Conservation (phyloP, 129 eudicot genomes). For the Scalesia atractyloides region DNA sequence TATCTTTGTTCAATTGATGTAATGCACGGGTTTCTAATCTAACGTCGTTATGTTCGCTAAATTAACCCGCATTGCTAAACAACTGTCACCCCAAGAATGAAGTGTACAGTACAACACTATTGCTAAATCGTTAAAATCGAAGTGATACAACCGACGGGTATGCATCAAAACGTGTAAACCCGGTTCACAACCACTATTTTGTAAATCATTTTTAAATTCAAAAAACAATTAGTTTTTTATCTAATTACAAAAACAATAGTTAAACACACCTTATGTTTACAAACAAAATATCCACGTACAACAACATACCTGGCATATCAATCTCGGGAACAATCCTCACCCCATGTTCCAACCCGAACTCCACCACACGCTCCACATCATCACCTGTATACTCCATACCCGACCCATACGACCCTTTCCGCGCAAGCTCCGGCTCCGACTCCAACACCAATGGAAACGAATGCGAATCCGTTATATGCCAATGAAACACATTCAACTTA, state of each 20-base stretch:
- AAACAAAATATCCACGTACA: background rate
- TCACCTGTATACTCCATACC: constrained; percentile 58
- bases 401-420: constrained; percentile 67
- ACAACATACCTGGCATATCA: constrained; percentile 75
- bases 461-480: constrained; percentile 96
- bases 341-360: constrained; percentile 78
- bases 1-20: no score
- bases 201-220: no score
- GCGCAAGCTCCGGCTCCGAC: constrained; percentile 74
- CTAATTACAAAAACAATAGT: no score
- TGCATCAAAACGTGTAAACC: background rate
- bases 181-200: background rate
- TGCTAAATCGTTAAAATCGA: no score
- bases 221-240: no score
- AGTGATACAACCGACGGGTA: background rate
- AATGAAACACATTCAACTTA: constrained; percentile 87
- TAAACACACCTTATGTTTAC: background rate
- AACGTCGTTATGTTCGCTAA: no score
- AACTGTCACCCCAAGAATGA: no score
- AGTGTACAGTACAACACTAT: no score
- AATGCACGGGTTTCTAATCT: no score
- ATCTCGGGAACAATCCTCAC: constrained; percentile 88
- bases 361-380: constrained; percentile 62
- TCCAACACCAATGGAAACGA: constrained; percentile 72
- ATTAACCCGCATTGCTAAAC: no score